phyloP scores from a whole-genome alignment of 2,329 filamentous ascomycete genomes.

The Emmonsiellopsis sp. region DNA sequence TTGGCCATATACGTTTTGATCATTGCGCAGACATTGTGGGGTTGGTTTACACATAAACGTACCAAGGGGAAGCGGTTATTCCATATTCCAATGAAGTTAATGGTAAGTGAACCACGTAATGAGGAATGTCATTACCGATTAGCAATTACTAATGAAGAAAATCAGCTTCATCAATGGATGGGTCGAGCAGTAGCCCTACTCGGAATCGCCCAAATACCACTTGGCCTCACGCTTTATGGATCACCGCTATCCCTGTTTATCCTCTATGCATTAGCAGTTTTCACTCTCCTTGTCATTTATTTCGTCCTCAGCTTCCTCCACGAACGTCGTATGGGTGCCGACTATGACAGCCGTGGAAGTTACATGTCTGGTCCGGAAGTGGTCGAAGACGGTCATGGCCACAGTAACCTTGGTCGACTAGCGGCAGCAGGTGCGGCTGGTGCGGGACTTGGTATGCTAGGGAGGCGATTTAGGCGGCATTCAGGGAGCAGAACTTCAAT shows the following conservation, averaged over 20 bases:
- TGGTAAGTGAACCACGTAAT: conserved; percentile 33
- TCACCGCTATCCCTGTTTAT: conserved; percentile 80
- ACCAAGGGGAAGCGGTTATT: conserved; percentile 45
- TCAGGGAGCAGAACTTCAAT: conserved; percentile 36
- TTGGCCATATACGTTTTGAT: conserved; percentile 55
- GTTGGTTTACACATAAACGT: conserved; percentile 47
- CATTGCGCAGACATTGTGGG: conserved; percentile 50
- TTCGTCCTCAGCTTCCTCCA: conserved; percentile 70
- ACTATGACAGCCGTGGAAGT: conserved; percentile 51
- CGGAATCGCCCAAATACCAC: conserved; percentile 75
- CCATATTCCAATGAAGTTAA: conserved; percentile 49
- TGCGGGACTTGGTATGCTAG: conserved; percentile 48
- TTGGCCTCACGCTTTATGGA: conserved; percentile 86
- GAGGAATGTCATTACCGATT: conserved; percentile 3
- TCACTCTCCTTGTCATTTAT: conserved; percentile 62
- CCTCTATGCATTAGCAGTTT: conserved; percentile 71
- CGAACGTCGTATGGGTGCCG: conserved; percentile 45
- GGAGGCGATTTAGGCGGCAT: conserved; percentile 23
- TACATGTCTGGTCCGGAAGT: conserved; percentile 46
- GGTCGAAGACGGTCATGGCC: conserved; percentile 34
- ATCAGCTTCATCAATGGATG: conserved; percentile 79
- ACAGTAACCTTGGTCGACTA: conserved; percentile 39
- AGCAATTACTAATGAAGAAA: conserved; percentile 10
- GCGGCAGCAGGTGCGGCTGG: conserved; percentile 49
- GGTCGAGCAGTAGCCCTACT: conserved; percentile 70